phyloP scores from a whole-genome alignment of 768 basidiomycete genomes.

The Mycena galopus region DNA sequence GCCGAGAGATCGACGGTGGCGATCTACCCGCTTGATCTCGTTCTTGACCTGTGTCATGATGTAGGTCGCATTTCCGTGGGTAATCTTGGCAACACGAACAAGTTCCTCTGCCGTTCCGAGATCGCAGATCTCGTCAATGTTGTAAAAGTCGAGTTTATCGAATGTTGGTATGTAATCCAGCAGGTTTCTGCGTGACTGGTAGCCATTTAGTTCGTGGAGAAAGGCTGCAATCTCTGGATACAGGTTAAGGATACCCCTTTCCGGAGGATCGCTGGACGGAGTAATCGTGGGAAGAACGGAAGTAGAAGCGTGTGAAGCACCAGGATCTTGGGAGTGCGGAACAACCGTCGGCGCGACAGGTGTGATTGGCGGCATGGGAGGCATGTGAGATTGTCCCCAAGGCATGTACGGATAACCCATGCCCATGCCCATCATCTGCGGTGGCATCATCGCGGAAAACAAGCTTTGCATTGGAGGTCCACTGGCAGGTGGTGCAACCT shows the following conservation, averaged over 20 bases:
- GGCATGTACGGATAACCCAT: neutral
- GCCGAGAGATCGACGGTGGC: neutral
- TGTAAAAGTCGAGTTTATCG: slow-evolving; percentile 8
- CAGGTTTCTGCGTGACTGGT: neutral
- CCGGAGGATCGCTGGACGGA: slow-evolving; percentile 12
- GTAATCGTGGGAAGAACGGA: neutral
- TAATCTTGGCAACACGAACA: neutral
- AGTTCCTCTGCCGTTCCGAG: neutral
- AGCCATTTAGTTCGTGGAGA: neutral
- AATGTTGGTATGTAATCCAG: neutral
- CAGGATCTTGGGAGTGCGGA: no score
- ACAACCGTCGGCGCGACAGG: neutral
- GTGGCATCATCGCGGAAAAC: no score
- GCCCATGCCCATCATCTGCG: no score
- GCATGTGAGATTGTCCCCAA: neutral
- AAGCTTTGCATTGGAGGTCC: no score
- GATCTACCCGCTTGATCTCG: neutral
- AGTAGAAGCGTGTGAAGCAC: no score
- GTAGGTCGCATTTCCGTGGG: slow-evolving; percentile 5
- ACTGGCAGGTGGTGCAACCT: no score
- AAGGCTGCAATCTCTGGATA: slow-evolving; percentile 3
- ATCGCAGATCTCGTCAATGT: slow-evolving; percentile 20
- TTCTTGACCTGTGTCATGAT: neutral
- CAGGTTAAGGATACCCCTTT: neutral
- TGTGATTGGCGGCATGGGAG: neutral